phyloP scores from a whole-genome alignment of 2,329 filamentous ascomycete species.

The Phoma sp. region DNA sequence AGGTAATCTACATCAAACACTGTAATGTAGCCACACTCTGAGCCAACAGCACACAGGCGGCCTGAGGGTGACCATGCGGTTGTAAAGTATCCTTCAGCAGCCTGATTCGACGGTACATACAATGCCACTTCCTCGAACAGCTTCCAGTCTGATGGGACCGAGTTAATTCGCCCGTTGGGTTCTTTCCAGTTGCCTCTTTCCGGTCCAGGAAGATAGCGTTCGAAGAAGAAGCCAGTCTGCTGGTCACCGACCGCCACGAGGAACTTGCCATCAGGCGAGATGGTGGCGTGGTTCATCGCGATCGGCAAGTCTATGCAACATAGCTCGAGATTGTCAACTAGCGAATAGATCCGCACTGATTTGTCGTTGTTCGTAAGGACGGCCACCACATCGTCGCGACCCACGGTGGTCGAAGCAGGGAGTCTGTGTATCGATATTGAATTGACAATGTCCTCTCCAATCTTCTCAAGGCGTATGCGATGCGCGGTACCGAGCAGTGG shows the following conservation, averaged over 20 bases:
- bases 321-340: constrained; percentile 71
- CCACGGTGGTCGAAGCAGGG: constrained; percentile 48
- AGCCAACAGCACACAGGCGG: constrained; percentile 75
- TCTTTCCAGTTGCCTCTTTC: constrained; percentile 34
- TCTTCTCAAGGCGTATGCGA: constrained; percentile 60
- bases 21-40: constrained; percentile 80
- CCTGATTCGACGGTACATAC: constrained; percentile 47
- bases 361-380: constrained; percentile 90
- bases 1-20: constrained; percentile 68
- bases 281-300: constrained; percentile 90
- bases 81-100: constrained; percentile 70
- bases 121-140: constrained; percentile 50
- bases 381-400: constrained; percentile 68
- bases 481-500: constrained; percentile 48
- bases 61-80: constrained; percentile 78
- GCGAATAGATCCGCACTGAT: constrained; percentile 81
- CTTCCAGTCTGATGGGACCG: constrained; percentile 48
- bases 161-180: constrained; percentile 27
- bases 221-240: constrained; percentile 83
- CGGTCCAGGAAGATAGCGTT: constrained; percentile 53
- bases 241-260: constrained; percentile 88
- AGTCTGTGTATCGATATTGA: constrained; percentile 69
- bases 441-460: constrained; percentile 70
- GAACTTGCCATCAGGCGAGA: constrained; percentile 84
- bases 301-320: constrained; percentile 77